Evolutionary conservation across 441 rosid species (phyloP), one percentile per base, ranked within the genome.

Genomic region (Populus hybrid): DNA sequence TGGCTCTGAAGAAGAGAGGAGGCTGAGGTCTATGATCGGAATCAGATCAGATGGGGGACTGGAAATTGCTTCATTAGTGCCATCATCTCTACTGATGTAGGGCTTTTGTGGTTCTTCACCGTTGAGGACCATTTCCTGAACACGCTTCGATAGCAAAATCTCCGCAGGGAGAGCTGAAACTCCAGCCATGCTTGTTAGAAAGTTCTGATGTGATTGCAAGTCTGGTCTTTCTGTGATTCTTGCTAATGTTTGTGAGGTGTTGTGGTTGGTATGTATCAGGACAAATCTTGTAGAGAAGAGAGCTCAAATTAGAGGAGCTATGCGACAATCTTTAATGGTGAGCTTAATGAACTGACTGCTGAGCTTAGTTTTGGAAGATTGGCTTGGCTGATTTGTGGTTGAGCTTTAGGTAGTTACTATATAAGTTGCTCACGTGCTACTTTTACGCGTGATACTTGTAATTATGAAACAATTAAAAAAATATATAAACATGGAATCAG

Each of bases 101-200:
- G 75, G 87, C 8, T 77, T 46, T 26, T 74, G 83, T 67, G 87
- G 91, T 78, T 83, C 80, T 76, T 86, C 89, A 26, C 81, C 81
- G 10, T 83, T 42, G 69, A 85, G 78, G 80, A 80, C 87, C 83
- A 83, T 81, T 35, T 89, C 88, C 46, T 89, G 89, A 8, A 89
- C 90, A 23, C 88, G 85, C 78, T 75, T 83, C 59, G 84, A 63
- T n/a, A 89, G 83, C 81, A 89, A 53, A 53, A 84, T 70, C 75
- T 85, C 84, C 10, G 87, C 85, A 16, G 86, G 83, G 59, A 38
- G 70, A 75, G 26, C 2, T 1, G 83, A 67, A 67, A 4, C 72
- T 30, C 34, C 71, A 12, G 85, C 83, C 90, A 88, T 88, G 76
- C 46, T 81, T 59, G 42, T 1, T 3, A 5, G 18, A 36, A 36